Percentiles rank a stretch among this genome's conserved stretches.
These are phyloP conservation scores for Starmerella davenportii DNA, from an alignment of 805 yeast genomes.

Conservation along the genomic window DNA sequence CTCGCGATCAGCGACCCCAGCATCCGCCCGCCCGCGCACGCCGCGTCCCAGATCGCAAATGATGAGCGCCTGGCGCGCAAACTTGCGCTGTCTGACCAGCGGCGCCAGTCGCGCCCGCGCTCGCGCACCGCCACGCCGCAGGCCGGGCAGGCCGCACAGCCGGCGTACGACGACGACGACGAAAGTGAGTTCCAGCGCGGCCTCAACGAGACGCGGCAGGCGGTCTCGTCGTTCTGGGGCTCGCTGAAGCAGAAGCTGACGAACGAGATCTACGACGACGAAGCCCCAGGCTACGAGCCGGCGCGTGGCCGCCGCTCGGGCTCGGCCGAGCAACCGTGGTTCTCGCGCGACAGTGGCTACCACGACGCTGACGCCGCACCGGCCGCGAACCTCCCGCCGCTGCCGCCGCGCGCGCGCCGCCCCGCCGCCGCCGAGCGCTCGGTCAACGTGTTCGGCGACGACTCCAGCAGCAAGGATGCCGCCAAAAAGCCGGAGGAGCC, in stretches of 20 bases:
- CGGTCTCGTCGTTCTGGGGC: slow-evolving; percentile 14
- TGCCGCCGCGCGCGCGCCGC: slow-evolving; percentile 5
- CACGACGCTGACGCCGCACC: neutral
- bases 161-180: slow-evolving; percentile 2
- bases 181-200: slow-evolving; percentile 13
- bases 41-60: slow-evolving; percentile 33
- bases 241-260: slow-evolving; percentile 12
- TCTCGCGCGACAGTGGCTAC: slow-evolving; percentile 1
- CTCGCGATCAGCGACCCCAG: slow-evolving; percentile 47
- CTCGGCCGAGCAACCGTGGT: neutral
- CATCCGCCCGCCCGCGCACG: slow-evolving; percentile 23
- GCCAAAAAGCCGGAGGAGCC: slow-evolving; percentile 12
- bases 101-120: neutral
- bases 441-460: slow-evolving; percentile 20
- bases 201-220: slow-evolving; percentile 14
- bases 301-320: slow-evolving; percentile 1
- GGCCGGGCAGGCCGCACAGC: neutral
- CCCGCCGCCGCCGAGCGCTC: slow-evolving; percentile 5
- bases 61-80: slow-evolving; percentile 74
- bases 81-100: slow-evolving; percentile 30
- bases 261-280: slow-evolving; percentile 15
- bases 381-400: slow-evolving; percentile 9
- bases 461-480: neutral
- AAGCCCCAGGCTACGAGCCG: slow-evolving; percentile 10
- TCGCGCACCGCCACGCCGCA: neutral